Evolutionary conservation across 1,139 yeast genomes (phyloP).

Genomic region (Blastobotrys petasosporus): DNA sequence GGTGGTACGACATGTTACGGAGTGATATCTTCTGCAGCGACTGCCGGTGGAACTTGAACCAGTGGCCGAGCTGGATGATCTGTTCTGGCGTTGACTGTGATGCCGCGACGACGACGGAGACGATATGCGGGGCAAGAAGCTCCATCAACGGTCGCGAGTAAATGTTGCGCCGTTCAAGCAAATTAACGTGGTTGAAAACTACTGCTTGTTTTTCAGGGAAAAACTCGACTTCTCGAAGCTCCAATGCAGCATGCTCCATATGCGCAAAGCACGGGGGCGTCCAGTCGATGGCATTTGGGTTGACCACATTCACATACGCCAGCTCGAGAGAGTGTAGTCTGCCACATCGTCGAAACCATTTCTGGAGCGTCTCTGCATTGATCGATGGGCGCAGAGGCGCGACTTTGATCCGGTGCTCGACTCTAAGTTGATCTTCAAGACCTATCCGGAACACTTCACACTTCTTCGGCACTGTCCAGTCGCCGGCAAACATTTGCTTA

Average conservation of each 20-base stretch:
- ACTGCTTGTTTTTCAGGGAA: constrained; percentile 9
- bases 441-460: constrained; percentile 9
- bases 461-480: constrained; percentile 6
- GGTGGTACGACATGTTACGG: constrained; percentile 4
- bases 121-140: constrained; percentile 7
- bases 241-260: constrained; percentile 1
- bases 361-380: constrained; percentile 4
- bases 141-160: constrained; percentile 10
- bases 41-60: constrained; percentile 10
- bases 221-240: constrained; percentile 9
- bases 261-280: constrained; percentile 3
- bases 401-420: constrained; percentile 4
- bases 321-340: constrained; percentile 3
- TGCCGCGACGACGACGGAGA: constrained; percentile 5
- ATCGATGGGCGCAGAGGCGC: constrained; percentile 5
- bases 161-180: constrained; percentile 8
- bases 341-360: constrained; percentile 7
- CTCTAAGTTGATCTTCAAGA: constrained; percentile 8
- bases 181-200: constrained; percentile 4
- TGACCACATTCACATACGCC: constrained; percentile 5
- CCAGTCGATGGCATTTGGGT: constrained; percentile 10
- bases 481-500: constrained; percentile 4
- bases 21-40: constrained; percentile 7
- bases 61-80: constrained; percentile 6
- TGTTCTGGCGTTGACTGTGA: constrained; percentile 8